Base-by-base conservation (phyloP, 345 rosid species). In the Atalantia buxifolia region DNA sequence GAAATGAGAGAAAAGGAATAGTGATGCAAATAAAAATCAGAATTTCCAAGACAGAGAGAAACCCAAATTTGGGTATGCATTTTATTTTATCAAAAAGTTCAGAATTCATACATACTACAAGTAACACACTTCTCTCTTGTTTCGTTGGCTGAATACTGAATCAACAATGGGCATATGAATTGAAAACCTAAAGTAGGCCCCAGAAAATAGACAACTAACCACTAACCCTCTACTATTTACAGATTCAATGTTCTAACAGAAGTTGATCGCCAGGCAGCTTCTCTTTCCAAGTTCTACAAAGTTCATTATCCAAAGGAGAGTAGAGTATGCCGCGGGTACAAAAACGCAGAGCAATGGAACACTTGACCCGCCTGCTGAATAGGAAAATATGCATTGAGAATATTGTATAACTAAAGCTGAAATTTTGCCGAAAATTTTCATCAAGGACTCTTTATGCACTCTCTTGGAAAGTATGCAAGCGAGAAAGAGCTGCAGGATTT, bases 401-500 rank as follows among this genome's bases (percentile, higher is more conserved):
- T 31, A 64, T 64, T 0, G 55, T 33, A 31, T 12, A 25, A 66
- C 7, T 18, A 9, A 8, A n/a, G 75, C n/a, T 28, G 16, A 57
- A 73, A 45, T 65, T 59, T 9, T 56, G 22, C 27, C 48, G 16
- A 61, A 56, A 64, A 70, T n/a, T 66, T 70, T 62, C 56, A 30
- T 66, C 59, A 55, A 40, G 19, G 61, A 66, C 48, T 63, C 75
- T 75, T 48, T 72, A 91, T 76, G 89, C 84, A 85, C 89, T 82
- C 83, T 91, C 94, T 76, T 85, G 92, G 81, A 91, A 87, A 30
- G 88, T 84, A 27, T 77, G 85, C 40, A 86, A 88, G 30, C 90
- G 88, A 78, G 92, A 91, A 69, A 89, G 89, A 38, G 90, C 94
- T 50, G 91, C 92, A 12, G 94, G 92, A 76, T 91, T 91, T 71